Evolutionary conservation across 495 filamentous ascomycete species (phyloP).

Genomic region (Aspergillus asperescens): DNA sequence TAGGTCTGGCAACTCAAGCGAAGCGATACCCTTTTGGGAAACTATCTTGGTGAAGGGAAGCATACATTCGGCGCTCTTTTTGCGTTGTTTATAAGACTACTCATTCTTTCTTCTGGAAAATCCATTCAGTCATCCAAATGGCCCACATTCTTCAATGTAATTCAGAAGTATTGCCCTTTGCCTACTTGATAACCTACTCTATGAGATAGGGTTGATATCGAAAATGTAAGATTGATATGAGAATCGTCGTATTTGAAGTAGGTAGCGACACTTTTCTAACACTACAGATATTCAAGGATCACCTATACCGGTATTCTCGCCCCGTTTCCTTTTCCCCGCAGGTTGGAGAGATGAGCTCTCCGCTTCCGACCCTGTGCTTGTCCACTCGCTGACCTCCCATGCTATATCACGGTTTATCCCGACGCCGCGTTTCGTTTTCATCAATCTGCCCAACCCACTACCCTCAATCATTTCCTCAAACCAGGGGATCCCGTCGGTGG

Average conservation of each 20-base stretch:
- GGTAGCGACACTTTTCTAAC: background rate
- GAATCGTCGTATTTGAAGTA: background rate
- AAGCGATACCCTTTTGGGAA: slow-evolving; percentile 19
- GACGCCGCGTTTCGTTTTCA: slow-evolving; percentile 52
- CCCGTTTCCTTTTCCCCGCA: slow-evolving; percentile 37
- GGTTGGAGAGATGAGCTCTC: slow-evolving; percentile 13
- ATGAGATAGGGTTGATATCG: background rate
- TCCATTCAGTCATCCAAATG: too few relatives aligned
- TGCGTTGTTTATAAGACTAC: background rate
- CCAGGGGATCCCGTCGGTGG: slow-evolving; percentile 62
- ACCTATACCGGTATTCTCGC: slow-evolving; percentile 12
- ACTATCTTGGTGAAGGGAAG: slow-evolving; percentile 2
- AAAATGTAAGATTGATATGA: background rate
- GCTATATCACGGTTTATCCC: slow-evolving; percentile 57
- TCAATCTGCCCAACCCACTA: slow-evolving; percentile 62
- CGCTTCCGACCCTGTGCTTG: slow-evolving; percentile 47
- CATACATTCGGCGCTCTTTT: slow-evolving; percentile 1
- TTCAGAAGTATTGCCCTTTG: too few relatives aligned
- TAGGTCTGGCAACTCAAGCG: slow-evolving; percentile 5
- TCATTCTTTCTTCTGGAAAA: too few relatives aligned
- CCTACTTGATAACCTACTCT: too few relatives aligned
- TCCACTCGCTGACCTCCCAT: slow-evolving; percentile 82
- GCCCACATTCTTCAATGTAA: too few relatives aligned
- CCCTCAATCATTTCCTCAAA: slow-evolving; percentile 76
- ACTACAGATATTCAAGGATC: background rate